These are phyloP conservation scores for Parascedosporium putredinis DNA, from an alignment of 2,329 filamentous ascomycete genomes.

Conservation along the genomic window DNA sequence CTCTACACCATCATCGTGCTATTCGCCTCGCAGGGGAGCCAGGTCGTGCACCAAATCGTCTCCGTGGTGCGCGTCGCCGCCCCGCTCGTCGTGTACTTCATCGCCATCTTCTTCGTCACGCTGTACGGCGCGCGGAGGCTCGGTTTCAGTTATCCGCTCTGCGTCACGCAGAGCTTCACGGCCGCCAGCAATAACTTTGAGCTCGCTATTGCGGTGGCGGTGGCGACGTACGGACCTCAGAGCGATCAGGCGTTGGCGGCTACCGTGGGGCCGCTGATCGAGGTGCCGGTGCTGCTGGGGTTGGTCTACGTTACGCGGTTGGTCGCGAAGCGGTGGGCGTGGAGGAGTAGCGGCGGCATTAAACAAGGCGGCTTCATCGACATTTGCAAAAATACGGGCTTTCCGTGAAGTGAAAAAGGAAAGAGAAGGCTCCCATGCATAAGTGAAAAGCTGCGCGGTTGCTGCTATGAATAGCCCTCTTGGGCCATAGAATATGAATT, in stretches of 20 bases:
- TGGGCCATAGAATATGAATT: no score
- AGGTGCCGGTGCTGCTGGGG: constrained; percentile 70
- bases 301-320: constrained; percentile 66
- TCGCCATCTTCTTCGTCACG: constrained; percentile 62
- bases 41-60: constrained; percentile 73
- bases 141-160: constrained; percentile 64
- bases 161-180: constrained; percentile 73
- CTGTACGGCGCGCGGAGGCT: constrained; percentile 49
- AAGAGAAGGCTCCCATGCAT: no score
- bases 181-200: constrained; percentile 93
- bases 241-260: constrained; percentile 73
- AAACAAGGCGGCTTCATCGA: no score
- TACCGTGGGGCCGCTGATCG: constrained; percentile 76
- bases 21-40: constrained; percentile 69
- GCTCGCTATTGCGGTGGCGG: constrained; percentile 77
- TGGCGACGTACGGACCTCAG: constrained; percentile 66
- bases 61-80: constrained; percentile 73
- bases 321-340: constrained; percentile 42
- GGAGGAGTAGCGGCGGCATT: constrained; percentile 27
- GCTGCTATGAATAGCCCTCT: no score
- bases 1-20: constrained; percentile 80
- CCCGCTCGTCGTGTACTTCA: constrained; percentile 73
- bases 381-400: no score
- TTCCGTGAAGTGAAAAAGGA: no score
- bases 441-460: no score